Conservation (phyloP, 345 rosid genomes). For the Brassica napus region Da-Ae NC_063447.1:54277501-54278000, state of each 20-base stretch:
- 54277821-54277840: conserved; percentile 58
- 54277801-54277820: conserved; percentile 44
- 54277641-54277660: conserved; percentile 78
- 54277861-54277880: conserved; percentile 86
- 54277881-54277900: conserved; percentile 88
- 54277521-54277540: not conserved
- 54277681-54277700: conserved; percentile 43
- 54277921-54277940: not conserved
- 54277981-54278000: conserved; percentile 48
- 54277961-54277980: conserved; percentile 79
- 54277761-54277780: not conserved
- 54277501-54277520: conserved; percentile 52
- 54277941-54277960: conserved; percentile 73
- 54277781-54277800: conserved; percentile 67
- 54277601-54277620: conserved; percentile 84
- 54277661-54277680: conserved; percentile 69
- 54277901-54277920: conserved; percentile 12
- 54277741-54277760: not conserved
- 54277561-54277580: not conserved
- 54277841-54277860: conserved; percentile 77
- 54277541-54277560: not conserved
- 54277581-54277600: conserved; percentile 67
- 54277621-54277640: conserved; percentile 74
- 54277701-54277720: not conserved
- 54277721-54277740: not conserved